Evolutionary conservation across 257 asterid genomes (phyloP), one percentile per base, ranked within the genome.

Genomic region (Salvia rosmarinus): DNA sequence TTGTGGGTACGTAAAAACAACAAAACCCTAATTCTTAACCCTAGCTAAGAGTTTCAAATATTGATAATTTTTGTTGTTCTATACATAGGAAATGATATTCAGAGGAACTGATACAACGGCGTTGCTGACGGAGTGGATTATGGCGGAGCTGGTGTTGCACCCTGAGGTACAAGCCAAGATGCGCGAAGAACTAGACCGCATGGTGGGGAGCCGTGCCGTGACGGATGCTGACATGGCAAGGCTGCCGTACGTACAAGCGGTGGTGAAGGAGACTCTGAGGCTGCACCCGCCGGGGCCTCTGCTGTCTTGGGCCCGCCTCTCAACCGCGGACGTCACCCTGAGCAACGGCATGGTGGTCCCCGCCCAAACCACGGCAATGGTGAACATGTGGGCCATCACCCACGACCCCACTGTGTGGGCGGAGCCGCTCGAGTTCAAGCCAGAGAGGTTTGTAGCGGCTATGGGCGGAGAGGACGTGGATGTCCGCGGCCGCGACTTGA

Each of bases 211-310:
- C 25, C 56, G 25, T 10, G 7, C 11, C 25, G 56, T 49, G 25
- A 49, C 56, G 25, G 56, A 49, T 49, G 56, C 25, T 49, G 56
- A 49, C 56, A 49, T 49, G 56, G 56, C 56, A 49, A 49, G 56
- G 56, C 56, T 49, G 8, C 52, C 52, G 8, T 46, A 46, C 52
- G 1, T 46, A 8, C 30, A 25, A 25, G 30, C 30, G 30, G 30
- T 25, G 30, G 30, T 25, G 30, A 25, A 25, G 30, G 30, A 46
- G 52, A 46, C 52, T 0, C 19, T 49, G 4, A 16, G 56, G 56
- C 56, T 49, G 9, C 56, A 49, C 56, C 56, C 56, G 4, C 56
- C 56, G 25, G 56, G 56, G 11, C 56, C 56, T 1, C 56, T 49
- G 11, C 23, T 49, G 23, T 49, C 56, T 23, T 49, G 56, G 56